Evolutionary conservation across 192 early-diverging fungal species (phyloP), one percentile per base, ranked within the genome.

Genomic region (Mortierella antarctica): DNA sequence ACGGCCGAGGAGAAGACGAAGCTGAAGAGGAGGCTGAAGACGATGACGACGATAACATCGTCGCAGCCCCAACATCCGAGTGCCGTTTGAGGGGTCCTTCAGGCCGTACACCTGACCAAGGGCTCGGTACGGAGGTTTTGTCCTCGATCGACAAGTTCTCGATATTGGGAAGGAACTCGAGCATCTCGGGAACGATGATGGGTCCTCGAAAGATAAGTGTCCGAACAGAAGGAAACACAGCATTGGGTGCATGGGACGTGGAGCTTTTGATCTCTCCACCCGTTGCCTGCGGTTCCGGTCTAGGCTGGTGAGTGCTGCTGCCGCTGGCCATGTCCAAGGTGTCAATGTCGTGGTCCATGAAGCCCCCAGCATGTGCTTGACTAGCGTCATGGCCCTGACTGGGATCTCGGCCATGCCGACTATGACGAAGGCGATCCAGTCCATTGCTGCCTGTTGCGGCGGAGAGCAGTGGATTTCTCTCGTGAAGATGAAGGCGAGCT

Each of bases 161-260:
- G 15, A 72, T 52, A 12, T 59, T 72, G 11, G 70, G 62, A 47
- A 72, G 62, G 39, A 44, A 64, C 7, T 62, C 54, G 12, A 72
- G 70, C 45, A 72, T 17, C 10, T 49, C 61, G 5, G 61, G 61
- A 12, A 63, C 7, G 52, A 72, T 44, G 21, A 41, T 18, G 9
- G 42, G 15, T 2, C 70, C 70, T 12, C 54, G 70, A 48, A 72
- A 64, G 54, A 57, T 63, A 20, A 72, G 45, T 11, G 70, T 64
- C 8, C 54, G 70, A n/a, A 72, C 51, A 6, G 70, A 63, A 7
- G 60, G 60, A 46, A 72, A 72, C 8, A 64, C 51, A 23, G 57
- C 4, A 3, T 14, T 23, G 49, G 21, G 63, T n/a, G 49, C 21
- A 40, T 12, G 40, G 42, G 49, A 18, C 48, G 4, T 18, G 15